Conservation (phyloP, 2,329 filamentous ascomycete species). For the Sarocladiaceae sp. region DNA sequence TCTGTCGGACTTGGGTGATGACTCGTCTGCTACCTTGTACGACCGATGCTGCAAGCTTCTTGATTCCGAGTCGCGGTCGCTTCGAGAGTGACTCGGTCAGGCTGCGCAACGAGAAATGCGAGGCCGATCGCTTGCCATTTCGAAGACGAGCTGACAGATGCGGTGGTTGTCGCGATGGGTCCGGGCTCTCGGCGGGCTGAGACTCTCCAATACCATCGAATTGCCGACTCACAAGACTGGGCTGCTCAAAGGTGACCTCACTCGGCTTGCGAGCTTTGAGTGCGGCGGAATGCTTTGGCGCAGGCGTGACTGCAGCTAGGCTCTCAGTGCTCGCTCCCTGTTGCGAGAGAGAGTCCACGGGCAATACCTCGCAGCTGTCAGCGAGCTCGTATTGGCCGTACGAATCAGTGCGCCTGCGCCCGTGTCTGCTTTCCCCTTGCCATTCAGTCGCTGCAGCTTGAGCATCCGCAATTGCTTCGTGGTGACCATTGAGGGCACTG, state of each 20-base stretch:
- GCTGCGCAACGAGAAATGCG: conserved; percentile 23
- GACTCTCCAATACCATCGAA: conserved; percentile 19
- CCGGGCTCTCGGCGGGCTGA: conserved; percentile 14
- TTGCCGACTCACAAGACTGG: conserved; percentile 10
- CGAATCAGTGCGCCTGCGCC: conserved; percentile 13
- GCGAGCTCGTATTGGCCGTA: conserved; percentile 21
- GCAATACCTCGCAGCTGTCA: conserved; percentile 21
- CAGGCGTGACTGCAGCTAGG: conserved; percentile 1
- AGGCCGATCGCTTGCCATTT: conserved; percentile 25
- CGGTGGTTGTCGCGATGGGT: conserved; percentile 9
- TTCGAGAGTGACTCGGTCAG: conserved; percentile 20
- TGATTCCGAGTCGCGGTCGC: conserved; percentile 20
- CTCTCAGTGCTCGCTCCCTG: conserved; percentile 6
- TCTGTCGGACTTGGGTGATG: conserved; percentile 19
- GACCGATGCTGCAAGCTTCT: conserved; percentile 23
- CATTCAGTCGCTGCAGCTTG: conserved; percentile 19
- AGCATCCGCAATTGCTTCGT: conserved; percentile 19
- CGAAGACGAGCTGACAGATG: conserved; percentile 10
- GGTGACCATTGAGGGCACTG: conserved; percentile 13
- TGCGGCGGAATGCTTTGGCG: neutral
- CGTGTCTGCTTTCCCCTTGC: conserved; percentile 17
- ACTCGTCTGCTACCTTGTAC: conserved; percentile 20
- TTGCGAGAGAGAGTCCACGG: conserved; percentile 17
- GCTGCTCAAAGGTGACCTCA: neutral
- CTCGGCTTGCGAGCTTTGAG: neutral